Base-by-base conservation (phyloP, 2,329 filamentous ascomycete species). In the Aspergillus jensenii region DNA sequence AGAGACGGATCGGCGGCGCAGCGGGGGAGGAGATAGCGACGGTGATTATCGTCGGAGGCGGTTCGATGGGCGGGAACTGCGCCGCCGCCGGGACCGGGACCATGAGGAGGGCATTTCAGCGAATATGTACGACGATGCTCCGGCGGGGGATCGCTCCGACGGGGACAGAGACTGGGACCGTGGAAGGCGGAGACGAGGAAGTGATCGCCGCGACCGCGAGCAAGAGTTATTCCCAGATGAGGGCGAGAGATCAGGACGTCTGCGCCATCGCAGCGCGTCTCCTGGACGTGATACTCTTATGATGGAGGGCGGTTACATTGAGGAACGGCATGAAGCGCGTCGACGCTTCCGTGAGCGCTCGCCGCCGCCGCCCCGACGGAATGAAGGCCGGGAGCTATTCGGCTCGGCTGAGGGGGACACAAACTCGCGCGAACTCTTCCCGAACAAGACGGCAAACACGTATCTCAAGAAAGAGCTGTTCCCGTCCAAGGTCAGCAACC, bases 91-190 rank as follows among this genome's bases (percentile, higher is more conserved):
- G 65, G 70, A 72, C 45, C 71, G 70, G 51, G 82, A 83, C 50
- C 81, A 84, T 5, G 79, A 82, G 37, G 78, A 83, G 37, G 78
- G 81, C 0, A 93, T 91, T 65, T 86, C 90, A 66, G 89, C 87
- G 37, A 90, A 85, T 67, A 89, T 96, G 80, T 96, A 96, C 74
- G 91, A 95, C 63, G 91, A 96, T 67, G 84, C 84, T 59, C 76
- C 76, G 40, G 65, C 62, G 43, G 64, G 59, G 7, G 69, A 71
- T 46, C 64, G 65, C 21, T 67, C 68, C 7, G 67, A 71, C 52
- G 56, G 69, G 23, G 72, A 70, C 8, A 67, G 70, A 55, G 64
- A 44, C 9, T 44, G 25, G 40, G 39, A 52, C 6, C 49, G 49
- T 21, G 49, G 67, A 12, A 27, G 63, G 53, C 71, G 72, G n/a